Conservation (phyloP, 1,284 basidiomycete genomes). For the Ustilago shanxiensis region DNA sequence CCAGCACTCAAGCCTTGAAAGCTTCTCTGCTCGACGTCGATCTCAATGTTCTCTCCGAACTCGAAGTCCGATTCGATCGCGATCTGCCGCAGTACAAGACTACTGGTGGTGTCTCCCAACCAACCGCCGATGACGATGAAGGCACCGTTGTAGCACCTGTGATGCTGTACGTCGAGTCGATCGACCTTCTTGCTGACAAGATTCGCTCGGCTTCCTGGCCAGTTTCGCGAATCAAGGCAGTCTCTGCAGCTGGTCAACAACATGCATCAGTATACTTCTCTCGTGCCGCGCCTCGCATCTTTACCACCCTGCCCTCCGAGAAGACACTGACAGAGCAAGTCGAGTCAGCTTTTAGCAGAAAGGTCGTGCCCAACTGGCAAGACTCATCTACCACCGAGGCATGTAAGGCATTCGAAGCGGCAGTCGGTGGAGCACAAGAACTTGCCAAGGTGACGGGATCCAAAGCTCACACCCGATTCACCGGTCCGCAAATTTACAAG, state of each 20-base stretch:
- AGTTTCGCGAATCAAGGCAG: slow-evolving; percentile 75
- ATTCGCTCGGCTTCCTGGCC: slow-evolving; percentile 78
- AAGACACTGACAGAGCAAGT: slow-evolving; percentile 73
- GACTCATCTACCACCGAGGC: slow-evolving; percentile 86
- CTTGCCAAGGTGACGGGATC: slow-evolving; percentile 84
- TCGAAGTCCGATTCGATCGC: slow-evolving; percentile 82
- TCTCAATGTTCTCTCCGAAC: slow-evolving; percentile 78
- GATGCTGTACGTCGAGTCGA: slow-evolving; percentile 84
- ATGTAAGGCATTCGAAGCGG: slow-evolving; percentile 76
- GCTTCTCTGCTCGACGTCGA: slow-evolving; percentile 76
- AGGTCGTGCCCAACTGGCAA: slow-evolving; percentile 88
- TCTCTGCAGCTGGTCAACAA: slow-evolving; percentile 88
- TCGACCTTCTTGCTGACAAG: slow-evolving; percentile 81
- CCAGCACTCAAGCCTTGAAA: slow-evolving; percentile 89
- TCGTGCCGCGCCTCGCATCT: slow-evolving; percentile 73
- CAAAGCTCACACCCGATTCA: slow-evolving; percentile 88
- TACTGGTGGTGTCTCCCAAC: slow-evolving; percentile 71
- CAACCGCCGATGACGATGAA: slow-evolving; percentile 23
- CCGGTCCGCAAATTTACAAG: slow-evolving; percentile 84
- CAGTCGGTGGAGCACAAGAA: slow-evolving; percentile 77
- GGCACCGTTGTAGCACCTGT: slow-evolving; percentile 81
- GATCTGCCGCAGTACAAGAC: slow-evolving; percentile 82
- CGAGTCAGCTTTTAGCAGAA: slow-evolving; percentile 78
- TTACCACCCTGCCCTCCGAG: slow-evolving; percentile 75
- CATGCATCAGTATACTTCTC: slow-evolving; percentile 93